Percentiles rank a stretch among this genome's conserved stretches.
Conservation (phyloP, 345 rosid species). For the Turnera subulata region DNA sequence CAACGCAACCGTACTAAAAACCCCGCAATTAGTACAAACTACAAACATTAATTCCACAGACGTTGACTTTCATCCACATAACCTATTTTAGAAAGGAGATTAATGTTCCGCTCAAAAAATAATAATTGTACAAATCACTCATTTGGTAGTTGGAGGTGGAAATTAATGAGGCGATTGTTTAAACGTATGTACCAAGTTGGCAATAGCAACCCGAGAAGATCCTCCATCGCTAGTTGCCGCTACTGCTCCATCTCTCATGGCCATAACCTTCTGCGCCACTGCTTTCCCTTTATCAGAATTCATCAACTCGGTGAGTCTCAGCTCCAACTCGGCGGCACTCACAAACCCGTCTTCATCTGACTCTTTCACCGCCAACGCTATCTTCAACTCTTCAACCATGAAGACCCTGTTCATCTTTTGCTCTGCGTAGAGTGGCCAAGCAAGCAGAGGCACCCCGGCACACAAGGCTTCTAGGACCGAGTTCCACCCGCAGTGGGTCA, state of each 20-base stretch:
- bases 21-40: too few species aligned
- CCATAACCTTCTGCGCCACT: constrained; percentile 20
- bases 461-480: constrained; percentile 51
- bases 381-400: constrained; percentile 50
- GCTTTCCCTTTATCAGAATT: constrained; percentile 27
- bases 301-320: constrained; percentile 50
- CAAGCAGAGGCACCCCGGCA: constrained; percentile 51
- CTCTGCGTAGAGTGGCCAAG: constrained; percentile 54
- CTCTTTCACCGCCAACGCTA: constrained; percentile 43
- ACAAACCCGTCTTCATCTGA: constrained; percentile 43
- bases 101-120: too few species aligned
- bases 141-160: too few species aligned
- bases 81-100: too few species aligned
- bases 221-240: constrained; percentile 37
- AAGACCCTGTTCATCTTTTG: constrained; percentile 30
- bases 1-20: too few species aligned
- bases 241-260: constrained; percentile 38
- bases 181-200: too few species aligned
- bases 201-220: constrained; percentile 32
- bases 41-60: too few species aligned
- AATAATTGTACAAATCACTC: too few species aligned
- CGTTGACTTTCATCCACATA: too few species aligned
- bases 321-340: constrained; percentile 42
- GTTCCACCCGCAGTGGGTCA: constrained; percentile 72
- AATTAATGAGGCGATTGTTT: too few species aligned